Evolutionary conservation across 805 yeast species (phyloP).

Genomic region (Wickerhamiella hasegawae): DNA sequence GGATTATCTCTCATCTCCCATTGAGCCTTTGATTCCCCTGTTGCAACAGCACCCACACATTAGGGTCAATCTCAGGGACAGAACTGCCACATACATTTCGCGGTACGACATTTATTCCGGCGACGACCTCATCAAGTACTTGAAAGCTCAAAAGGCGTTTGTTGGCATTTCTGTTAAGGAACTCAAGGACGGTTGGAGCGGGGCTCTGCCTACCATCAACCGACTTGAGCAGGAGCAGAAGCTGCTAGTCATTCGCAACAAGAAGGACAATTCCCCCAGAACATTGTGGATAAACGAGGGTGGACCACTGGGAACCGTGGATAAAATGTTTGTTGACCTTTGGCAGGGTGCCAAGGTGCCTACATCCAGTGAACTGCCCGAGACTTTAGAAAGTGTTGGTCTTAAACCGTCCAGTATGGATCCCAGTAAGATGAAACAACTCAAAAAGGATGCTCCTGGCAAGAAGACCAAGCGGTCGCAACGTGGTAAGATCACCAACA

Average conservation of each 20-base stretch:
- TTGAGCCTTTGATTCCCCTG: constrained; percentile 53
- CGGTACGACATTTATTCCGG: constrained; percentile 73
- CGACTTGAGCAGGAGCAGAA: constrained; percentile 64
- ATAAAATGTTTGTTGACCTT: constrained; percentile 63
- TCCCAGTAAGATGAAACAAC: constrained; percentile 76
- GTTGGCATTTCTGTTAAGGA: constrained; percentile 76
- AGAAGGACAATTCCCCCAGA: constrained; percentile 88
- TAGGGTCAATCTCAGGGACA: constrained; percentile 40
- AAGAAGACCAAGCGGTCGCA: constrained; percentile 78
- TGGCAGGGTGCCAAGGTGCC: constrained; percentile 77
- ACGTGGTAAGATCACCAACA: constrained; percentile 85
- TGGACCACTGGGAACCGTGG: constrained; percentile 53
- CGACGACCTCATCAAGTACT: constrained; percentile 55
- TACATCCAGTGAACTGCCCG: constrained; percentile 63
- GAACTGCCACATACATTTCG: constrained; percentile 74
- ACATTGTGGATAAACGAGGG: constrained; percentile 83
- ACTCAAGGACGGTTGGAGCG: constrained; percentile 84
- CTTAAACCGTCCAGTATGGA: constrained; percentile 96
- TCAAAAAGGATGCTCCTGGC: constrained; percentile 32
- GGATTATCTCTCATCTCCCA: constrained; percentile 44
- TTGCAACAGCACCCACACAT: constrained; percentile 65
- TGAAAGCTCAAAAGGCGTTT: constrained; percentile 70
- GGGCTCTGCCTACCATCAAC: constrained; percentile 63
- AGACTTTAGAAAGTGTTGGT: constrained; percentile 63
- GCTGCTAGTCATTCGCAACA: constrained; percentile 71